Conservation (phyloP, 768 basidiomycete genomes). For the Phlebiopsis gigantea region DNA sequence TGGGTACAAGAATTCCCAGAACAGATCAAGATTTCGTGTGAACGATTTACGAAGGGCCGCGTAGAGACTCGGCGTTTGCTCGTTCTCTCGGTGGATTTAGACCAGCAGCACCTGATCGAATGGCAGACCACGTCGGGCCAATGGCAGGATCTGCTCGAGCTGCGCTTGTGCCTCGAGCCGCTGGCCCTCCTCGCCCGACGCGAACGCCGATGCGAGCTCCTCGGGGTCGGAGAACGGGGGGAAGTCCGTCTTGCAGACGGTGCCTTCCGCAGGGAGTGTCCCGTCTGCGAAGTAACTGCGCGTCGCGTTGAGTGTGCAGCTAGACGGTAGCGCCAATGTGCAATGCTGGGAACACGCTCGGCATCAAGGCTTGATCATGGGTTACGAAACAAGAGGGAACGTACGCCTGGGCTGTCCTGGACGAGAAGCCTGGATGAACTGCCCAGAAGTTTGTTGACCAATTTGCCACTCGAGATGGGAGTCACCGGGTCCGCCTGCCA, state of each 20-base stretch:
- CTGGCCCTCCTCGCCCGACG: background rate
- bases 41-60: background rate
- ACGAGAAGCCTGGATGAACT: conserved; percentile 23
- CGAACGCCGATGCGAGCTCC: background rate
- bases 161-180: background rate
- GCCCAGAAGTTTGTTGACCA: conserved; percentile 19
- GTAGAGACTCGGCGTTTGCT: background rate
- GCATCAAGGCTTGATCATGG: background rate
- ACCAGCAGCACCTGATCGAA: background rate
- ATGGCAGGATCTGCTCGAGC: background rate
- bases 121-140: background rate
- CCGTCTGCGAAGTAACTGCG: conserved; percentile 25
- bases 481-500: conserved; percentile 27
- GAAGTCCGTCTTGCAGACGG: conserved; percentile 20
- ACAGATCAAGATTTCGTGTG: background rate
- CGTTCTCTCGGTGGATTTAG: too few relatives aligned
- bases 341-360: conserved; percentile 16
- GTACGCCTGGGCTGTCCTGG: conserved; percentile 25
- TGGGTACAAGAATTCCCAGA: background rate
- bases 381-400: background rate
- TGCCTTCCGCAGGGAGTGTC: conserved; percentile 20
- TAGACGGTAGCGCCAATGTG: conserved; percentile 19
- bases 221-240: conserved; percentile 16
- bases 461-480: conserved; percentile 21
- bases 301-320: conserved; percentile 19